These are phyloP conservation scores for Alternaria alternata DNA, from an alignment of 2,329 filamentous ascomycete species.

Conservation along the genomic window DNA sequence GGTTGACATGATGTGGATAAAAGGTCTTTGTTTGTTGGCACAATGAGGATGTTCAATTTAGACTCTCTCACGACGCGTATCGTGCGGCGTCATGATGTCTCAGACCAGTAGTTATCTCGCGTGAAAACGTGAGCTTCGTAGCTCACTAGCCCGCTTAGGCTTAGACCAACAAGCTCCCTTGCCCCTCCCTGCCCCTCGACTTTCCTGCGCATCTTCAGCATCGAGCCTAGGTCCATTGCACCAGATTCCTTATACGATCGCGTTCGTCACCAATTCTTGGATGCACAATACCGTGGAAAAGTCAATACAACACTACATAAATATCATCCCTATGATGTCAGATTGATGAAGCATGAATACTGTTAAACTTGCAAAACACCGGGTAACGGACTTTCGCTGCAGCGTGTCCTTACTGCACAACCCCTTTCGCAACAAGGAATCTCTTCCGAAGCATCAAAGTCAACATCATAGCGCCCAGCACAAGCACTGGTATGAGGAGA, in stretches of 20 bases:
- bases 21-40: not conserved
- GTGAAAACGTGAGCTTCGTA: constrained; percentile 9
- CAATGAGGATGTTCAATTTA: not conserved
- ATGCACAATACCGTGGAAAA: too few species aligned
- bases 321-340: too few species aligned
- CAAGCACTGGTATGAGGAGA: constrained; percentile 18
- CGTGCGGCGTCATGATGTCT: constrained; percentile 9
- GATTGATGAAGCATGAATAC: too few species aligned
- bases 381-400: not conserved
- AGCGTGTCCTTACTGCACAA: not conserved
- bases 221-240: too few species aligned
- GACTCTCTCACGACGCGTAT: not conserved
- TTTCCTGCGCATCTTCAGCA: not conserved
- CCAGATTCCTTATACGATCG: not conserved
- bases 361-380: not conserved
- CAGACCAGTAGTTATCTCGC: not conserved
- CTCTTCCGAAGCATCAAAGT: constrained; percentile 3
- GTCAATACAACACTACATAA: not conserved
- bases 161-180: not conserved
- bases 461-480: constrained; percentile 5
- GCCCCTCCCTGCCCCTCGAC: not conserved
- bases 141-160: constrained; percentile 5
- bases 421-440: not conserved
- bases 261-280: too few species aligned
- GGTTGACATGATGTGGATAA: not conserved